These are phyloP conservation scores for Populus davidiana DNA, from an alignment of 345 rosid species.

Conservation along the genomic window DNA sequence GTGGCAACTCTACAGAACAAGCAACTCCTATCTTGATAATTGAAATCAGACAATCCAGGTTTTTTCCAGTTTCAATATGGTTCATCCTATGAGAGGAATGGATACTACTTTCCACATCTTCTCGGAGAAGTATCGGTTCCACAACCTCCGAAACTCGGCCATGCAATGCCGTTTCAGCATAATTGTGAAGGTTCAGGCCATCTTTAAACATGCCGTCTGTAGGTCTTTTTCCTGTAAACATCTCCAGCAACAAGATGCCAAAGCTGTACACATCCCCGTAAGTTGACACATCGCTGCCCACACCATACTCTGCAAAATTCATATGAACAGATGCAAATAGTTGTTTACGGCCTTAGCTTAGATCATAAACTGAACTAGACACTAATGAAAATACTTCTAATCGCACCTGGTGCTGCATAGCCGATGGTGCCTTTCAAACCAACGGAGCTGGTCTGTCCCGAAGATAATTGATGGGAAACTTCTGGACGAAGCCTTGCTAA, in stretches of 20 bases:
- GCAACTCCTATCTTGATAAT: neutral
- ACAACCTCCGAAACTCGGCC: neutral
- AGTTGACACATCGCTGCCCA: slow-evolving; percentile 4
- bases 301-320: slow-evolving; percentile 9
- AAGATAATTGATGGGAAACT: neutral
- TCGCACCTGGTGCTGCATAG: neutral
- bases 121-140: slow-evolving; percentile 1
- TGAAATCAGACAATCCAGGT: neutral
- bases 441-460: neutral
- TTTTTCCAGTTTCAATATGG: neutral
- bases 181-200: slow-evolving; percentile 9
- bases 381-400: too few species aligned
- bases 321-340: too few species aligned
- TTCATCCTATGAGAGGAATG: neutral
- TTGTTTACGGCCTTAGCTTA: too few species aligned
- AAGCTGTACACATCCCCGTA: neutral
- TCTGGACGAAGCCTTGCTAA: neutral
- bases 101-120: neutral
- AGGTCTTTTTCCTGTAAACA: neutral
- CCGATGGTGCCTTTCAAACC: neutral
- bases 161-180: neutral
- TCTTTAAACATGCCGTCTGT: slow-evolving; percentile 1
- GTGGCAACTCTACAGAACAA: neutral
- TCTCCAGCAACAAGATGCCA: neutral
- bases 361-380: too few species aligned